Evolutionary conservation across 768 basidiomycete species (phyloP).

Genomic region (Leccinum boreale): DNA sequence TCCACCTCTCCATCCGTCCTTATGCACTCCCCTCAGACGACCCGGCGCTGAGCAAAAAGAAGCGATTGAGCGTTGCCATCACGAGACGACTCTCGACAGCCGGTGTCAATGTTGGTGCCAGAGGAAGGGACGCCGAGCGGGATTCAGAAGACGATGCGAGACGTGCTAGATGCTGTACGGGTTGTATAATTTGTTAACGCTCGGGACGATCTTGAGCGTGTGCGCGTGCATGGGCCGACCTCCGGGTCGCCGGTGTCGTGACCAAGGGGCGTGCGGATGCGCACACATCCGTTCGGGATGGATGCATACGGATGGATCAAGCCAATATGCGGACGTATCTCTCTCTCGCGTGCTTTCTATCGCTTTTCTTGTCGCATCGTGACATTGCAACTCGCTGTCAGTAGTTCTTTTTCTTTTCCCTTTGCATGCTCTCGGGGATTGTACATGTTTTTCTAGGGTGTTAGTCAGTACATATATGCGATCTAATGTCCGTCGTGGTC

Average conservation of each 20-base stretch:
- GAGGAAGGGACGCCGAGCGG: not conserved
- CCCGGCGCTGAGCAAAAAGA: conserved; percentile 56
- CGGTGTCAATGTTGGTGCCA: not conserved
- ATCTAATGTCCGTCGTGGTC: not conserved
- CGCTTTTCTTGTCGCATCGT: not conserved
- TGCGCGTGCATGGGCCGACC: not conserved
- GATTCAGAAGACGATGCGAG: conserved; percentile 15
- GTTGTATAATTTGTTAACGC: conserved; percentile 39
- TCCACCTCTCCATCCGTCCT: conserved; percentile 72
- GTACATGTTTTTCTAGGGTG: conserved; percentile 8
- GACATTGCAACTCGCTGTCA: conserved; percentile 1
- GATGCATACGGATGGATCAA: not conserved
- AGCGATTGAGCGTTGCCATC: conserved; percentile 29
- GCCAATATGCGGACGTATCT: not conserved
- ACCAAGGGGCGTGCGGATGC: not conserved
- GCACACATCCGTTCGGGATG: not conserved
- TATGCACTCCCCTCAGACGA: conserved; percentile 49
- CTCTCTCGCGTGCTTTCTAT: not conserved
- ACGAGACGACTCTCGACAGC: conserved; percentile 21
- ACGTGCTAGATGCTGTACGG: conserved; percentile 34
- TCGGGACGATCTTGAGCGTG: not conserved
- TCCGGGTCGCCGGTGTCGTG: not conserved
- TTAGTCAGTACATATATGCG: conserved; percentile 4
- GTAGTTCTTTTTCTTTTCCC: not conserved
- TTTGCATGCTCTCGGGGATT: not conserved